phyloP scores from a whole-genome alignment of 148 eudicot species.

The Rhododendron ferrugineum region DNA sequence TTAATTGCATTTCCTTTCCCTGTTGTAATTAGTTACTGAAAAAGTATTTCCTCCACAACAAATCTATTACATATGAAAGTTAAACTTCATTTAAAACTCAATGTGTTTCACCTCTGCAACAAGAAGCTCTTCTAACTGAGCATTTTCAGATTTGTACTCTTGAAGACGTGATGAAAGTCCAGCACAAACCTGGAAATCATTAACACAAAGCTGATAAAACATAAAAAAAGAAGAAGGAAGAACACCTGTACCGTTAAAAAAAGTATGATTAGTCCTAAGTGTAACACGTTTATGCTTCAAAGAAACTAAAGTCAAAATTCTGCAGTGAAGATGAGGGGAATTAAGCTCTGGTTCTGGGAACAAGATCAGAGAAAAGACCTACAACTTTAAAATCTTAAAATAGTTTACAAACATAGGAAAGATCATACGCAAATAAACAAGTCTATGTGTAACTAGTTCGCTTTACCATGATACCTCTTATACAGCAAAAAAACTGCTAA shows the following conservation, averaged over 20 bases:
- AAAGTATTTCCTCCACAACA: background rate
- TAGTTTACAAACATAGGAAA: background rate
- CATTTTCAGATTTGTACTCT: conserved; percentile 94
- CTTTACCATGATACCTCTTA: background rate
- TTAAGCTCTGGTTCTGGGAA: background rate
- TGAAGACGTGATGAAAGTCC: conserved; percentile 99
- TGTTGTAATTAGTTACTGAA: background rate
- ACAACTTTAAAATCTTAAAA: background rate
- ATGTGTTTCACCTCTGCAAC: conserved; percentile 64
- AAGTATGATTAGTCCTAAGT: background rate
- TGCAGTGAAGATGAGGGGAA: background rate
- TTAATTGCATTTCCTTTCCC: background rate
- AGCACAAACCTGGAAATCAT: conserved; percentile 85
- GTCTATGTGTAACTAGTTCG: background rate
- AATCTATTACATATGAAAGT: background rate
- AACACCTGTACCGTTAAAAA: background rate
- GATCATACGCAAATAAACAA: background rate
- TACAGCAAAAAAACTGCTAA: background rate
- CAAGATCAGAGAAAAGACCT: background rate
- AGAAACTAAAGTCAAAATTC: background rate
- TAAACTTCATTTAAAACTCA: background rate
- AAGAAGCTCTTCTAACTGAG: conserved; percentile 97
- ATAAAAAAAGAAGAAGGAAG: background rate
- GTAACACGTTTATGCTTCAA: background rate
- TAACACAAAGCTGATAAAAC: conserved; percentile 4